Evolutionary conservation across 75 land plant species (phyloP).

Genomic region (Sequoia sempervirens): DNA sequence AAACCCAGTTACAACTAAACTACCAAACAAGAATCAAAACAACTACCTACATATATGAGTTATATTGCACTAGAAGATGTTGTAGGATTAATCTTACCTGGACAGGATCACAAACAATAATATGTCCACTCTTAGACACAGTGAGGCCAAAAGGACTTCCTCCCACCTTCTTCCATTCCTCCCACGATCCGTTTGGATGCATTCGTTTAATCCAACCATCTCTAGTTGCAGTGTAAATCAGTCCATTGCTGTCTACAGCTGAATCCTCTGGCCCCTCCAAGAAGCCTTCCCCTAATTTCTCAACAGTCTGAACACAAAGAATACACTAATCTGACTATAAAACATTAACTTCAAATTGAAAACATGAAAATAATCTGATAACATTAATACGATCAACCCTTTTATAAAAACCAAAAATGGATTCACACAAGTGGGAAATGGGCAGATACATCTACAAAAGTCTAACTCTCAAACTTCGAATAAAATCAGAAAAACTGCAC

Average conservation of each 20-base stretch:
- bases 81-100: constrained; percentile 14
- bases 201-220: constrained; percentile 77
- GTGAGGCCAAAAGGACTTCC: constrained; percentile 51
- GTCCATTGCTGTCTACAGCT: constrained; percentile 26
- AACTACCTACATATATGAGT: too few species aligned
- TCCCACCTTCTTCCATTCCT: constrained; percentile 44
- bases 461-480: too few species aligned
- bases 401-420: neutral
- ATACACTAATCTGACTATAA: neutral
- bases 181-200: constrained; percentile 34
- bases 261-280: constrained; percentile 54
- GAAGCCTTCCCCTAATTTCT: constrained; percentile 47
- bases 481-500: too few species aligned
- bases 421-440: neutral
- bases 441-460: too few species aligned
- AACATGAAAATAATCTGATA: neutral
- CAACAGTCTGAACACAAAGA: constrained; percentile 22
- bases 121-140: constrained; percentile 19
- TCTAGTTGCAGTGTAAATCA: constrained; percentile 44
- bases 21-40: too few species aligned
- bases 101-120: constrained; percentile 48
- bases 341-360: neutral
- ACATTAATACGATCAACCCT: neutral
- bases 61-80: too few species aligned
- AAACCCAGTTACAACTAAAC: too few species aligned